Evolutionary conservation across 768 basidiomycete genomes (phyloP), one percentile per base, ranked within the genome.

Genomic region (Glaciozyma martinii): DNA sequence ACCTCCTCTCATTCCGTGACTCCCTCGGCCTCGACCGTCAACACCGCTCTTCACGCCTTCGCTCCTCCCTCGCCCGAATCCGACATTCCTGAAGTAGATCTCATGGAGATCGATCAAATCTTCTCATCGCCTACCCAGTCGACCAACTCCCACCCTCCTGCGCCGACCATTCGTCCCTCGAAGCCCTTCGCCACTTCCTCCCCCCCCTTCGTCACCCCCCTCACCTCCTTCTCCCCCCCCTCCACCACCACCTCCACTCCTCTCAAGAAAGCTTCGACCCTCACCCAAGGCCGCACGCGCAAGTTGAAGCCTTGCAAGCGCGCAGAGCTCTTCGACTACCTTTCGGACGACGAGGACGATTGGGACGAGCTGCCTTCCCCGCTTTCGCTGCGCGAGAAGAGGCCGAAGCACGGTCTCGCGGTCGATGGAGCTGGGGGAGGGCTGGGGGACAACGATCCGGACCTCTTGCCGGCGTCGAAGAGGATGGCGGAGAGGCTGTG

Each of bases 261-360:
- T 52, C 50, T 23, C 50, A 52, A 29, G 25, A 52, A 13, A 7
- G 27, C 13, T 52, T 30, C 19, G 50, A 25, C 27, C 50, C 23
- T 52, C 13, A 52, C 50, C 3, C 50, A 30, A 16, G 55, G 55
- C 10, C 55, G 55, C 33, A 59, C 54, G 43, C 53, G 59, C 54
- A 65, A 65, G 37, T 33, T 44, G 19, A 32, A 47, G 44, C 29
- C 23, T 40, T 16, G 27, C 32, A n/a, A 27, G 25, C 19, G 44
- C 53, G 52, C 63, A 33, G 30, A 59, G 57, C 58, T 64, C 3
- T 64, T 55, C 44, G 63, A 64, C 44, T 64, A 59, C 53, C 44
- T 54, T 18, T 32, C 46, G 44, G 61, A 62, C n/a, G 46, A 61
- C 43, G 29, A 40, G 37, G 52, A 55, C 9, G 58, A 59, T 25